Evolutionary conservation across 1,284 basidiomycete species (phyloP).

Genomic region (Athelia sp.): DNA sequence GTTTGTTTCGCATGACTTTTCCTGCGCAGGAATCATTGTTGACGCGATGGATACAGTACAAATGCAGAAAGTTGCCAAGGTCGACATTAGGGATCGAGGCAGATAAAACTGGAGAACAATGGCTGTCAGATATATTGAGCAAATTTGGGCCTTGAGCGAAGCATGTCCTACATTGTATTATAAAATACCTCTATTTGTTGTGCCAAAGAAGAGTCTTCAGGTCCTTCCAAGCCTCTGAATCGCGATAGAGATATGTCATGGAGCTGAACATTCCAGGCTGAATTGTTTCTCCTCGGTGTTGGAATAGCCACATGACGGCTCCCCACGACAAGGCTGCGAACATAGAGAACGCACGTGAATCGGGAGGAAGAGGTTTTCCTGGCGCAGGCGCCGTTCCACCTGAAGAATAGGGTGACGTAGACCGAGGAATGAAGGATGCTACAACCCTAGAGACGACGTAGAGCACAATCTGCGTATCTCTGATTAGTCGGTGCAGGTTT

Average conservation of each 20-base stretch:
- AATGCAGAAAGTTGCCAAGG: constrained; percentile 42
- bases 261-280: constrained; percentile 92
- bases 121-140: background rate
- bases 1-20: constrained; percentile 14
- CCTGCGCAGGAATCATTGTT: background rate
- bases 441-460: constrained; percentile 91
- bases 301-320: constrained; percentile 96
- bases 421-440: constrained; percentile 82
- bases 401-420: constrained; percentile 41
- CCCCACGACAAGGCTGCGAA: constrained; percentile 95
- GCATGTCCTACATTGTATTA: constrained; percentile 1
- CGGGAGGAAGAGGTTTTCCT: constrained; percentile 73
- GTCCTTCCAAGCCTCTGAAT: constrained; percentile 66
- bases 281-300: constrained; percentile 79
- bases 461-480: constrained; percentile 83
- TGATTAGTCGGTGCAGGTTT: constrained; percentile 1
- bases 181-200: constrained; percentile 38
- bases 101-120: background rate
- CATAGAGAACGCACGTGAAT: constrained; percentile 77
- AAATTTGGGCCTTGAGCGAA: background rate
- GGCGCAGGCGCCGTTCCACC: constrained; percentile 27
- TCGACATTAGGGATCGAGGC: constrained; percentile 25
- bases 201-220: constrained; percentile 70
- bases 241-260: constrained; percentile 74
- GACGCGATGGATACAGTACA: constrained; percentile 41